Conservation (phyloP, 2,329 filamentous ascomycete species). For the Cladophialophora bantiana region DNA sequence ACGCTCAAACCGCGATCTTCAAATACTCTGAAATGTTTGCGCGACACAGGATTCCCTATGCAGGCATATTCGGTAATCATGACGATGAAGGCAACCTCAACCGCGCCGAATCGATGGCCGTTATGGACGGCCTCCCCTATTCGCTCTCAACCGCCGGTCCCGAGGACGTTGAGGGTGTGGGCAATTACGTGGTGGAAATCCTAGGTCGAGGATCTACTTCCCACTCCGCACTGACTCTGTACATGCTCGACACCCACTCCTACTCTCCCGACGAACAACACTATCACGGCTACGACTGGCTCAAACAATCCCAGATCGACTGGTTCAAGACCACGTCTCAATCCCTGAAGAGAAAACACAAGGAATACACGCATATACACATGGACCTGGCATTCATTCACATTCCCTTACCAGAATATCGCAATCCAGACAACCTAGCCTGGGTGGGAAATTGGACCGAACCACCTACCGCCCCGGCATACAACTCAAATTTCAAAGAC, state of each 20-base stretch:
- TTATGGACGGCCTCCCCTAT: slow-evolving; percentile 86
- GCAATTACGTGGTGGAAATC: slow-evolving; percentile 93
- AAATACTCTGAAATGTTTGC: slow-evolving; percentile 88
- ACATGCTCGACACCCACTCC: slow-evolving; percentile 89
- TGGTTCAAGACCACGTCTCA: slow-evolving; percentile 88
- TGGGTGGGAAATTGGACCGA: slow-evolving; percentile 78
- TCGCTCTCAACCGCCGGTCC: slow-evolving; percentile 87
- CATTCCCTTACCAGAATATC: slow-evolving; percentile 92
- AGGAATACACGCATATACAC: slow-evolving; percentile 87
- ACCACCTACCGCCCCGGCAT: slow-evolving; percentile 82
- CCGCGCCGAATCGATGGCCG: slow-evolving; percentile 78
- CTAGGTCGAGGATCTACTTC: slow-evolving; percentile 78
- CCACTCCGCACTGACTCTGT: slow-evolving; percentile 92
- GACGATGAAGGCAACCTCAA: slow-evolving; percentile 88
- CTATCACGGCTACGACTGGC: slow-evolving; percentile 95
- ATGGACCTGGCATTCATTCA: slow-evolving; percentile 98
- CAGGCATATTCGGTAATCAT: slow-evolving; percentile 95
- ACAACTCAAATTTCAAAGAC: slow-evolving; percentile 92
- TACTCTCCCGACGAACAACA: slow-evolving; percentile 89
- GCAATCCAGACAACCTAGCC: slow-evolving; percentile 63
- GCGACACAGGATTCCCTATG: slow-evolving; percentile 87
- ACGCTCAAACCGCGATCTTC: slow-evolving; percentile 91
- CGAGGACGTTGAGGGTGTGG: slow-evolving; percentile 82
- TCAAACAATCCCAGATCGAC: slow-evolving; percentile 90
- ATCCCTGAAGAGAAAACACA: slow-evolving; percentile 76